phyloP scores from a whole-genome alignment of 108 stramenopile genomes.

The Mayamaea pseudoterrestris region DNA sequence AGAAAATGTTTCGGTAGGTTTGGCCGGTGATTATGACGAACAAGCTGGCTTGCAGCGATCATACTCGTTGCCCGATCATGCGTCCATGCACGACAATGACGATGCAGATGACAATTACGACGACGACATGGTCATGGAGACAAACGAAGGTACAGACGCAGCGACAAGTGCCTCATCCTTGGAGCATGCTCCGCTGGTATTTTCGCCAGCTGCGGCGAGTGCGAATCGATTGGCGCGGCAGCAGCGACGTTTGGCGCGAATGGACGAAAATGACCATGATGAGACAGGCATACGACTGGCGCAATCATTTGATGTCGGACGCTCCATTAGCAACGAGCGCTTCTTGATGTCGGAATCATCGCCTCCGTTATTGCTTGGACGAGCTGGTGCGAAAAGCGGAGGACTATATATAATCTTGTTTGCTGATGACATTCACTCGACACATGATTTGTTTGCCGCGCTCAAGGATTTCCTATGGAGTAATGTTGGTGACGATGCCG shows the following conservation, averaged over 20 bases:
- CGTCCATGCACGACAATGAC: neutral
- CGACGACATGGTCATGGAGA: neutral
- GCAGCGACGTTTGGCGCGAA: neutral
- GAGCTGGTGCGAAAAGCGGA: constrained; percentile 37
- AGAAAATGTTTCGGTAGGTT: neutral
- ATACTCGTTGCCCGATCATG: too few relatives aligned
- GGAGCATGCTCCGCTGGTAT: constrained; percentile 12
- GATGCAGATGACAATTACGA: constrained; percentile 1
- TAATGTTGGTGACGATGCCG: too few relatives aligned
- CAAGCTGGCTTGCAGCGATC: too few relatives aligned
- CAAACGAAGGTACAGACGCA: too few relatives aligned
- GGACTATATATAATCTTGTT: constrained; percentile 65
- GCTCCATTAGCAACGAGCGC: neutral
- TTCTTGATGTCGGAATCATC: neutral
- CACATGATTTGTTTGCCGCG: too few relatives aligned
- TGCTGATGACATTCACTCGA: constrained; percentile 59
- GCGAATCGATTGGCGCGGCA: neutral
- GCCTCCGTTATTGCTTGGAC: too few relatives aligned
- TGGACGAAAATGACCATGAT: neutral
- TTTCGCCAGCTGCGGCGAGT: constrained; percentile 18
- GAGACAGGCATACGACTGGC: neutral
- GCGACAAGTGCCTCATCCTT: neutral
- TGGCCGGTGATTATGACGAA: constrained; percentile 8
- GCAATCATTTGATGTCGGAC: neutral
- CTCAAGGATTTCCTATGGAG: too few relatives aligned